These are phyloP conservation scores for Rhodotorula sphaerocarpa DNA, from an alignment of 768 basidiomycete species.

Conservation along the genomic window DNA sequence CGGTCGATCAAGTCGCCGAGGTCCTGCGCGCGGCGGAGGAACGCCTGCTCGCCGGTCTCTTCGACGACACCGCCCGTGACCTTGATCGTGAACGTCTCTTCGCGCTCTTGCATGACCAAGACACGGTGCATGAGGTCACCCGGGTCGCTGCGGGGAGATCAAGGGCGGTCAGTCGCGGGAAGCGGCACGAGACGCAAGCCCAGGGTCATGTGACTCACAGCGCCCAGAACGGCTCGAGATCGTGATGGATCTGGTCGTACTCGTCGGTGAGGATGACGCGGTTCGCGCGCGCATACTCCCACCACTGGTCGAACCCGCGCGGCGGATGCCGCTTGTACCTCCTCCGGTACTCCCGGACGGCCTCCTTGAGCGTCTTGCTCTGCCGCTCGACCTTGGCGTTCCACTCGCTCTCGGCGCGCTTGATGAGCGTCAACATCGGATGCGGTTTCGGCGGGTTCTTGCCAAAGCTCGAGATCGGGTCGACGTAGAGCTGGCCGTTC, in stretches of 20 bases:
- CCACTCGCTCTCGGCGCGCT: slow-evolving; percentile 69
- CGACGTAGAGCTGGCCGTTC: slow-evolving; percentile 37
- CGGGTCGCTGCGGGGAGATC: slow-evolving; percentile 29
- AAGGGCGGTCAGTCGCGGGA: too few species aligned
- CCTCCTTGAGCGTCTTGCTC: slow-evolving; percentile 67
- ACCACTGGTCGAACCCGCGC: slow-evolving; percentile 81
- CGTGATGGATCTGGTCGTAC: slow-evolving; percentile 51
- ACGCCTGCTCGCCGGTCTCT: slow-evolving; percentile 31
- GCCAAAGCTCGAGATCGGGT: slow-evolving; percentile 18
- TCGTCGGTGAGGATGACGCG: slow-evolving; percentile 77
- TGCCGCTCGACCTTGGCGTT: slow-evolving; percentile 60
- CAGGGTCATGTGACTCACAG: too few species aligned
- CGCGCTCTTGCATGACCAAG: slow-evolving; percentile 37
- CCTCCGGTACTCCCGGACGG: slow-evolving; percentile 70
- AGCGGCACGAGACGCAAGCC: neutral
- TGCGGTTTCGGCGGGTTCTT: slow-evolving; percentile 46
- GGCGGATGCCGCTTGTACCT: slow-evolving; percentile 75
- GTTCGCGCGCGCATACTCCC: slow-evolving; percentile 64
- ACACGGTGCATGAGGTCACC: slow-evolving; percentile 36
- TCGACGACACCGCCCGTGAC: slow-evolving; percentile 31
- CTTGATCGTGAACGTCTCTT: slow-evolving; percentile 39
- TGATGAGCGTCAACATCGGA: slow-evolving; percentile 77
- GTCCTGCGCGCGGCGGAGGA: slow-evolving; percentile 37
- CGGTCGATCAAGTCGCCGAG: slow-evolving; percentile 35
- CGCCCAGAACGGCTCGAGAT: slow-evolving; percentile 77